Percentiles rank a stretch among this genome's conserved stretches.
phyloP scores from a whole-genome alignment of 2,329 filamentous ascomycete genomes.

The Davidsoniella australis region DNA sequence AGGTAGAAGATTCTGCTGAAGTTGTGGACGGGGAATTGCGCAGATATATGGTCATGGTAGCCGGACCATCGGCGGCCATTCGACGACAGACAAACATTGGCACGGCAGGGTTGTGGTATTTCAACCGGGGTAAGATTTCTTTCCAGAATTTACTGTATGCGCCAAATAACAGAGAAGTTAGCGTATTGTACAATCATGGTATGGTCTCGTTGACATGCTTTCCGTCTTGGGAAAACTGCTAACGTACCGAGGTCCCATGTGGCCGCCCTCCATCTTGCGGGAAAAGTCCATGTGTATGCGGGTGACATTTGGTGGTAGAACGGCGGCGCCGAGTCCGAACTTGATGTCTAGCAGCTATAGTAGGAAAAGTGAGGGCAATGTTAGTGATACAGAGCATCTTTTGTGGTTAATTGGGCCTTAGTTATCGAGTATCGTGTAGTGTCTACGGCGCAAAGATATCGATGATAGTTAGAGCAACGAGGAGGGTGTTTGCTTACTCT shows the following conservation, averaged over 20 bases:
- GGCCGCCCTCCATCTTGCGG: constrained; percentile 41
- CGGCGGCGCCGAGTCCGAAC: constrained; percentile 66
- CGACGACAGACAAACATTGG: constrained; percentile 68
- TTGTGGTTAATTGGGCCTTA: neutral
- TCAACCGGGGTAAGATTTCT: constrained; percentile 64
- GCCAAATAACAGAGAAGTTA: constrained; percentile 10
- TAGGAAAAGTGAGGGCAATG: constrained; percentile 14
- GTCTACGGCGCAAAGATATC: constrained; percentile 2
- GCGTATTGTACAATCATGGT: neutral
- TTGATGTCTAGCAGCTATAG: constrained; percentile 55
- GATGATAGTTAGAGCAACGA: neutral
- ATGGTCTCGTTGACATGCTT: neutral
- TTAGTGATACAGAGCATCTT: constrained; percentile 13
- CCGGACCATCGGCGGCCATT: constrained; percentile 33
- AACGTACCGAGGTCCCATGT: constrained; percentile 54
- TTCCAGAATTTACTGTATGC: constrained; percentile 69
- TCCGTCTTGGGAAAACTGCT: constrained; percentile 14
- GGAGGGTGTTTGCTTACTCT: neutral
- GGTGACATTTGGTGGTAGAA: constrained; percentile 60
- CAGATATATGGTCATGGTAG: constrained; percentile 50
- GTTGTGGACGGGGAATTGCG: constrained; percentile 22
- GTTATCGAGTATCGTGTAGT: constrained; percentile 10
- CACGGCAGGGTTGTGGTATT: constrained; percentile 82
- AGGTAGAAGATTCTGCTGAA: neutral
- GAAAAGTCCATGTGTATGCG: constrained; percentile 62